Evolutionary conservation across 2,329 filamentous ascomycete genomes (phyloP).

Genomic region (Talaromyces islandicus): DNA sequence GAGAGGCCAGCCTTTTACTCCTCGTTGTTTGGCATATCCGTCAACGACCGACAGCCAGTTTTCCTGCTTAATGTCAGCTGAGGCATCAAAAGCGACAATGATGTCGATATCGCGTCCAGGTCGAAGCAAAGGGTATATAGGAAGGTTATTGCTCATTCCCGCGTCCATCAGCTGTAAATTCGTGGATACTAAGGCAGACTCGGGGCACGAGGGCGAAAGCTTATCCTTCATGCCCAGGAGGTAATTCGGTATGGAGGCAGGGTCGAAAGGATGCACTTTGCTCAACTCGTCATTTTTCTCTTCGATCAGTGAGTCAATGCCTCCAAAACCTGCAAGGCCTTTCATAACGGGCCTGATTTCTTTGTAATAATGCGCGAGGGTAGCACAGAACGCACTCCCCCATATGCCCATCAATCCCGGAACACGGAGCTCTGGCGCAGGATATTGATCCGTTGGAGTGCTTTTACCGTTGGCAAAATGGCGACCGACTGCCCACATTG

Average conservation of each 20-base stretch:
- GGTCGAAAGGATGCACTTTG: conserved; percentile 92
- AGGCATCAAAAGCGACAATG: conserved; percentile 88
- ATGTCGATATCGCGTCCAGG: conserved; percentile 85
- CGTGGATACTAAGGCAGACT: conserved; percentile 63
- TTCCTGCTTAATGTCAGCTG: conserved; percentile 84
- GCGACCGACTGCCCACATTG: conserved; percentile 30
- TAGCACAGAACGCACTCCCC: conserved; percentile 94
- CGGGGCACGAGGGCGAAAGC: conserved; percentile 70
- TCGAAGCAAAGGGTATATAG: conserved; percentile 87
- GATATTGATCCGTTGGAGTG: conserved; percentile 47
- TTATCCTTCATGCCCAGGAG: conserved; percentile 71
- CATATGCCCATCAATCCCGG: conserved; percentile 90
- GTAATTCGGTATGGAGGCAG: conserved; percentile 85
- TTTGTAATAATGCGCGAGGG: conserved; percentile 90
- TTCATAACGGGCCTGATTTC: conserved; percentile 80
- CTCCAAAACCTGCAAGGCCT: conserved; percentile 65
- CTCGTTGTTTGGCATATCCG: conserved; percentile 83
- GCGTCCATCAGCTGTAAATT: conserved; percentile 90
- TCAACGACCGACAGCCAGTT: conserved; percentile 94
- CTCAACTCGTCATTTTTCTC: conserved; percentile 77
- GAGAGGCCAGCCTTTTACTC: conserved; percentile 89
- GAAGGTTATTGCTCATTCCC: conserved; percentile 97
- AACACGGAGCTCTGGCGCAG: conserved; percentile 76
- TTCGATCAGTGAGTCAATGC: conserved; percentile 75
- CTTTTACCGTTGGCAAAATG: conserved; percentile 21